Conservation (phyloP, 179 eudicot species). For the Silene noctiflora region DNA sequence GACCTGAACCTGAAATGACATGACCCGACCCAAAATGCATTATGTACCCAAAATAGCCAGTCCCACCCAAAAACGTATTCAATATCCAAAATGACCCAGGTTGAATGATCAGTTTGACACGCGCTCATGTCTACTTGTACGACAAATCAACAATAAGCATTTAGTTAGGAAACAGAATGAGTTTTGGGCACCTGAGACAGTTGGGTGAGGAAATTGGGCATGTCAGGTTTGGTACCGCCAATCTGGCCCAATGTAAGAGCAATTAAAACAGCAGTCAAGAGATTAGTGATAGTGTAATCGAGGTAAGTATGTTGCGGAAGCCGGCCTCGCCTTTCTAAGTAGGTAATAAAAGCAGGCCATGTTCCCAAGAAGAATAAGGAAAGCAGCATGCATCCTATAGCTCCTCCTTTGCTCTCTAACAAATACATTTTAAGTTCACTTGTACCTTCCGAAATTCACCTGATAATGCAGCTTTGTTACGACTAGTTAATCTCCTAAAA, state of each 20-base stretch:
- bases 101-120: too few species aligned
- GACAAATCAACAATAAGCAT: too few species aligned
- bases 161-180: too few species aligned
- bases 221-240: constrained; percentile 42
- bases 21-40: too few species aligned
- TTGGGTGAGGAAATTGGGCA: constrained; percentile 61
- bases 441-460: not conserved
- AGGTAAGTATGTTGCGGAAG: constrained; percentile 96
- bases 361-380: constrained; percentile 77
- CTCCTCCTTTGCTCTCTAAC: constrained; percentile 94
- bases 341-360: constrained; percentile 83
- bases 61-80: too few species aligned
- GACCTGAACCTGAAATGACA: too few species aligned
- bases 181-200: constrained; percentile 55
- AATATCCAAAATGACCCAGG: too few species aligned
- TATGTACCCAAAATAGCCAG: too few species aligned
- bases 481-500: not conserved
- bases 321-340: constrained; percentile 84
- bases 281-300: constrained; percentile 79
- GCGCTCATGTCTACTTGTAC: too few species aligned
- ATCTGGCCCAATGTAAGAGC: constrained; percentile 87
- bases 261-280: constrained; percentile 72
- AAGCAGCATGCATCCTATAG: constrained; percentile 82
- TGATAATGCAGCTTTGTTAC: not conserved
- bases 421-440: constrained; percentile 59